Percentiles rank a stretch among this genome's conserved stretches.
These are phyloP conservation scores for Edaphochlamys debaryana DNA, from an alignment of 139 green algal genomes.

Conservation along the genomic window DNA sequence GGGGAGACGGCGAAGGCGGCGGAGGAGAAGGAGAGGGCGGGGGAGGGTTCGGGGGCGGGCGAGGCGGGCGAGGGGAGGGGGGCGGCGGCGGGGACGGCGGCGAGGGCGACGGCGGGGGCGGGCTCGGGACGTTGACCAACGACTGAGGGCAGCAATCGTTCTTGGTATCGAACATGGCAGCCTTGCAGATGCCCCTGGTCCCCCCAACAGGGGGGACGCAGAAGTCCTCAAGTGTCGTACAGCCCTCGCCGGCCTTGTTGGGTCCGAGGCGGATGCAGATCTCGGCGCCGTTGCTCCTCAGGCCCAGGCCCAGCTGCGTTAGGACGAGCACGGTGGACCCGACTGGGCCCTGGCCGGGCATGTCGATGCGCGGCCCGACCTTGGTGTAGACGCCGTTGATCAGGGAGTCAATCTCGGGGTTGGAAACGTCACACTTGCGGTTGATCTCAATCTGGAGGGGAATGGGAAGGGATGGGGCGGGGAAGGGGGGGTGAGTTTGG, in stretches of 20 bases:
- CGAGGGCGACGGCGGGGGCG: too few species aligned
- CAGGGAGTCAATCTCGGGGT: not conserved
- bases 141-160: slow-evolving; percentile 19
- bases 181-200: not conserved
- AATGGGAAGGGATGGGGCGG: not conserved
- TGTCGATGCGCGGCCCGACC: not conserved
- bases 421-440: not conserved
- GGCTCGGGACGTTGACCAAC: not conserved
- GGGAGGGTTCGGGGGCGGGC: too few species aligned
- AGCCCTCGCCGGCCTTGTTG: not conserved
- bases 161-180: not conserved
- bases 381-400: not conserved
- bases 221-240: not conserved
- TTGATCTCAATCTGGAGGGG: not conserved
- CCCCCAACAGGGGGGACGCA: slow-evolving; percentile 2
- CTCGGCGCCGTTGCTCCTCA: not conserved
- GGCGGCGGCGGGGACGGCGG: not conserved
- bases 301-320: slow-evolving; percentile 3
- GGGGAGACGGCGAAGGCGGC: not conserved
- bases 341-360: not conserved
- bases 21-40: too few species aligned
- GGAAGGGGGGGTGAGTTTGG: not conserved
- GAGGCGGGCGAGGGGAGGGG: not conserved
- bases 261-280: not conserved
- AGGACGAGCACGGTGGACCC: not conserved